A percentile compares a stretch with the other conserved stretches of the same genome.
Evolutionary conservation across 2,329 filamentous ascomycete species (phyloP).

Genomic region (Diaporthe citrichinensis): DNA sequence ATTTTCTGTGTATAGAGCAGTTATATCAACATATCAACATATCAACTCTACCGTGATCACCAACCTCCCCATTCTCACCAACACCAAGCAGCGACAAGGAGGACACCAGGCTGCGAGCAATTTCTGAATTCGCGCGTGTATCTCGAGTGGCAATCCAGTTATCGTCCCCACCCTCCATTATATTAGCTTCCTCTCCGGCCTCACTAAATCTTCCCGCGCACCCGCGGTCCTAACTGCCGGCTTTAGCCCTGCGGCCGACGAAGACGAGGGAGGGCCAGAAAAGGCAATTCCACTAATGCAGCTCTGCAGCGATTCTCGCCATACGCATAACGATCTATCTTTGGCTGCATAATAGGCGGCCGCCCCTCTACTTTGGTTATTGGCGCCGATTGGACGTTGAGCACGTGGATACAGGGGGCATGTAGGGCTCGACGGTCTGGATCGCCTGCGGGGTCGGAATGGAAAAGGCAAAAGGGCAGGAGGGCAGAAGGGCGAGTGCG

Average conservation of each 20-base stretch:
- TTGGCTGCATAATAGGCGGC: slow-evolving; percentile 12
- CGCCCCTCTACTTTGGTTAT: not conserved
- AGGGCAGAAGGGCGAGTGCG: not conserved
- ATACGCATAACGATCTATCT: slow-evolving; percentile 2
- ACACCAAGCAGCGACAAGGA: not conserved
- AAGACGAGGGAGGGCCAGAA: not conserved
- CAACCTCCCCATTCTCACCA: no score
- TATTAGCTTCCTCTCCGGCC: not conserved
- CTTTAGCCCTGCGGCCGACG: not conserved
- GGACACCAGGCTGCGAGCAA: not conserved
- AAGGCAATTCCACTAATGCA: slow-evolving; percentile 9
- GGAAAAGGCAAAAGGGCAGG: not conserved
- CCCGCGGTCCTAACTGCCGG: slow-evolving; percentile 4
- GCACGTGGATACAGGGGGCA: not conserved
- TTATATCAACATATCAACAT: not conserved
- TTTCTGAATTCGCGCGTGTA: no score
- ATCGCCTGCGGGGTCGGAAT: not conserved
- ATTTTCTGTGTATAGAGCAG: no score
- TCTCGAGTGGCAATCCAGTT: no score
- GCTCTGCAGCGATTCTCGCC: not conserved
- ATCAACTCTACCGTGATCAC: not conserved
- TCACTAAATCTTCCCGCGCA: not conserved
- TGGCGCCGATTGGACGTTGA: not conserved
- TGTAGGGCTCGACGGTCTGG: slow-evolving; percentile 4
- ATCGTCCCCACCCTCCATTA: not conserved